phyloP scores from a whole-genome alignment of 148 eudicot genomes.

The Nepenthes gracilis region DNA sequence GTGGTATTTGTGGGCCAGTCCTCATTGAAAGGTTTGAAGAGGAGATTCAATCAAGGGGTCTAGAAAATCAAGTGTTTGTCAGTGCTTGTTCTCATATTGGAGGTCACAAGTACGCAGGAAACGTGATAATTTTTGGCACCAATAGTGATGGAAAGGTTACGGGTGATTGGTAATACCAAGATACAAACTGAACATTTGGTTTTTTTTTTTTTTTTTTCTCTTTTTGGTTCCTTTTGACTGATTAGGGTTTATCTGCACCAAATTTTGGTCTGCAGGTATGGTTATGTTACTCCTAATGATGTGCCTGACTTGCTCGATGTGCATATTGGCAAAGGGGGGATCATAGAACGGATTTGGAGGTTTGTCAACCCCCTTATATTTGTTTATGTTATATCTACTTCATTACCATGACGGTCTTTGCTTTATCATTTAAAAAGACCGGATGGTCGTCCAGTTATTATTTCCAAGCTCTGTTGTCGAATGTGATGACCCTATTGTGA shows the following conservation, averaged over 20 bases:
- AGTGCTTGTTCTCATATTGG: slow-evolving; percentile 91
- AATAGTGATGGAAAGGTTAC: slow-evolving; percentile 56
- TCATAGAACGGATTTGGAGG: slow-evolving; percentile 89
- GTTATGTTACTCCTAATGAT: slow-evolving; percentile 85
- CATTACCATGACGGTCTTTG: background rate
- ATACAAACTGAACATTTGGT: background rate
- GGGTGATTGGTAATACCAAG: slow-evolving; percentile 64
- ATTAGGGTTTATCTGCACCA: background rate
- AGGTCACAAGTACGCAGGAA: slow-evolving; percentile 98
- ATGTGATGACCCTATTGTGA: background rate
- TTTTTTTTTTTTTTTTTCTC: background rate
- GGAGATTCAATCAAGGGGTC: slow-evolving; percentile 46
- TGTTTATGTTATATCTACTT: background rate
- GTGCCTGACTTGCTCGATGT: slow-evolving; percentile 67
- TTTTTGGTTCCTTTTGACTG: background rate
- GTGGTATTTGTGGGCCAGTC: slow-evolving; percentile 94
- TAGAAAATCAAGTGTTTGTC: slow-evolving; percentile 58
- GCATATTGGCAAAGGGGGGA: slow-evolving; percentile 73
- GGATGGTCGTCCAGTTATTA: background rate
- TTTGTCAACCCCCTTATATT: slow-evolving; percentile 5
- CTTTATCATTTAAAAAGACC: background rate
- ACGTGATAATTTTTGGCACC: slow-evolving; percentile 76
- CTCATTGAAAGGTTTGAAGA: slow-evolving; percentile 70
- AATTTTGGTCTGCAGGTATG: slow-evolving; percentile 54
- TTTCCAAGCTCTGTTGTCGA: background rate